phyloP scores from a whole-genome alignment of 306 rosid species.

The Cucumis melo region DNA sequence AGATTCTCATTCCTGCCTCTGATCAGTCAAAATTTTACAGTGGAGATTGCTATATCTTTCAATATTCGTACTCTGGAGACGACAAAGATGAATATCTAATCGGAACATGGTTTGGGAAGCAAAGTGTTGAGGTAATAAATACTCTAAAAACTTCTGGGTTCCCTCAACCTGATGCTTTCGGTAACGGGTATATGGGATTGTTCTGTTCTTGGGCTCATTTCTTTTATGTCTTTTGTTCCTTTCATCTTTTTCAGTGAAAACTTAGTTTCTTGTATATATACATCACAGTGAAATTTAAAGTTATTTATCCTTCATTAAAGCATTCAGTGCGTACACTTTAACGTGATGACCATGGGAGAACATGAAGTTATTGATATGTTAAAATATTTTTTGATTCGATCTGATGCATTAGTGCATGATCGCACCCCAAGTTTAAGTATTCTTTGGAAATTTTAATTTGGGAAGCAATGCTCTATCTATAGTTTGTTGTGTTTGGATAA shows the following conservation, averaged over 20 bases:
- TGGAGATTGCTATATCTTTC: constrained; percentile 90
- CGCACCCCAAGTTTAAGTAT: too few relatives aligned
- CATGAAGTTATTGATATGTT: neutral
- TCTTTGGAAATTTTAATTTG: neutral
- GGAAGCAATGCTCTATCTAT: neutral
- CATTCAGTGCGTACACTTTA: neutral
- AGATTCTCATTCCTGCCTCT: constrained; percentile 53
- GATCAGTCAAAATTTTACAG: constrained; percentile 83
- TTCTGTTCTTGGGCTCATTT: too few relatives aligned
- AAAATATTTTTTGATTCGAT: neutral
- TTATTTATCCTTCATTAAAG: neutral
- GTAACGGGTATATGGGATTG: too few relatives aligned
- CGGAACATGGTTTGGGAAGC: constrained; percentile 89
- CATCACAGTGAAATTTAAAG: neutral
- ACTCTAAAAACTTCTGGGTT: neutral
- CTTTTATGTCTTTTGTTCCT: too few relatives aligned
- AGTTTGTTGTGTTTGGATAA: neutral
- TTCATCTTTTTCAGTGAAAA: too few relatives aligned
- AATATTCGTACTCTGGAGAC: constrained; percentile 86
- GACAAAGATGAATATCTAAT: constrained; percentile 77
- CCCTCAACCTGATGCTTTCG: neutral
- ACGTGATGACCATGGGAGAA: neutral
- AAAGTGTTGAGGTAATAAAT: constrained; percentile 73
- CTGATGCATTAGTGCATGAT: too few relatives aligned
- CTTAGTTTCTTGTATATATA: too few relatives aligned